Base-by-base conservation (phyloP, 148 eudicot genomes). In the Amaranthus cruentus region DNA sequence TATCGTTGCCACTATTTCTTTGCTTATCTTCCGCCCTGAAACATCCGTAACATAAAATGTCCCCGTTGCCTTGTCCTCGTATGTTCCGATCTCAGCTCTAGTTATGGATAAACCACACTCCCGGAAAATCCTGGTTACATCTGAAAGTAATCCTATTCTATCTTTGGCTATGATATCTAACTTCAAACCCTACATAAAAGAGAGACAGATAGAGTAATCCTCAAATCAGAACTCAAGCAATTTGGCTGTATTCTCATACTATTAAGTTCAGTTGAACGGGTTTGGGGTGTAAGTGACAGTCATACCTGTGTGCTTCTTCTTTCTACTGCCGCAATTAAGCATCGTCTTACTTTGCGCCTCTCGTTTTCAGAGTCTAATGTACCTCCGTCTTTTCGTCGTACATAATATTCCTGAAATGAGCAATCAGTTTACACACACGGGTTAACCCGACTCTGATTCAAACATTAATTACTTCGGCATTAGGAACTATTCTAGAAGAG, bases 271-370 rank as follows among this genome's bases (percentile, higher is more conserved):
- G 5, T 38, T 28, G 7, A 13, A 28, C 38, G 11, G 10, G 52
- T 28, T 28, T 4, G 53, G 9, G 13, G 13, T 4, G 4, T 47
- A 47, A 47, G 2, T 28, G 38, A 28, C 38, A 2, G 38, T 28
- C 38, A 13, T 86, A 91, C 98, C 82, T 87, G 85, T 48, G 97
- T 85, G 76, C 74, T 85, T 82, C 98, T 84, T 62, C 97, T 78
- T 75, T 93, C 92, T 5, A 87, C 86, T 47, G 97, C 91, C 47
- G 98, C 92, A 60, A 83, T 75, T 78, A 93, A 81, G 79, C 97
- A 85, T 69, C 84, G 86, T 11, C 73, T 68, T 55, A 93, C 82
- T 73, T 70, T 84, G 9, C 72, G 83, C 76, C 83, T 88, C 80
- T 93, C 95, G 0, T 13, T 62, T 18, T 89, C 97, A 6, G 91